Conservation (phyloP, 129 eudicot genomes). For the Tagetes erecta region DNA sequence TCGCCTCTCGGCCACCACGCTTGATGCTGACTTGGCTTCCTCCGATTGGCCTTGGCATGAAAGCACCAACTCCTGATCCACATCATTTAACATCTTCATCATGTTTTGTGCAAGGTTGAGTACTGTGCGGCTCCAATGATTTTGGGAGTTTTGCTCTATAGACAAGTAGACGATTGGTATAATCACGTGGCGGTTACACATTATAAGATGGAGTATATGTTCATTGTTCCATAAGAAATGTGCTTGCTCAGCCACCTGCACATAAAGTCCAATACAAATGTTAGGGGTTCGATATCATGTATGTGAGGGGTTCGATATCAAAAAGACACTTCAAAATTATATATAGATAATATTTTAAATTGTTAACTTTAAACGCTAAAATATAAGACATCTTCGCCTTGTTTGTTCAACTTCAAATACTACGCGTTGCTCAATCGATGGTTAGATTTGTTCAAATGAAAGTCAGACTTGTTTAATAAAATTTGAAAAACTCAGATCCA, state of each 20-base stretch:
- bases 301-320: constrained; percentile 1
- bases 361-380: too few relatives aligned
- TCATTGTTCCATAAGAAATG: constrained; percentile 32
- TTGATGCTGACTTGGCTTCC: constrained; percentile 41
- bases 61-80: constrained; percentile 51
- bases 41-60: constrained; percentile 48
- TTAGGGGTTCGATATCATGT: not conserved
- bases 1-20: constrained; percentile 46
- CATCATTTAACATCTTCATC: constrained; percentile 50
- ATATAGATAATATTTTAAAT: too few relatives aligned
- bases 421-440: too few relatives aligned
- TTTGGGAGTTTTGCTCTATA: constrained; percentile 51
- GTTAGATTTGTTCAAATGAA: too few relatives aligned
- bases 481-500: too few relatives aligned
- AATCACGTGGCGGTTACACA: constrained; percentile 56
- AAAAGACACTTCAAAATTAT: not conserved
- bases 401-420: too few relatives aligned
- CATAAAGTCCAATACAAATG: not conserved
- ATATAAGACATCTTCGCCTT: too few relatives aligned
- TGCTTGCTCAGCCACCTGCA: constrained; percentile 69
- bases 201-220: constrained; percentile 48
- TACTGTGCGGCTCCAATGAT: constrained; percentile 69
- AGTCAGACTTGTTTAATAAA: too few relatives aligned
- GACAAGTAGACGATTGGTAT: constrained; percentile 59
- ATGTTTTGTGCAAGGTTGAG: constrained; percentile 58